Percentiles rank a stretch among this genome's conserved stretches.
Conservation (phyloP, 2,329 filamentous ascomycete genomes). For the Cercospora zeae-maydis region DNA sequence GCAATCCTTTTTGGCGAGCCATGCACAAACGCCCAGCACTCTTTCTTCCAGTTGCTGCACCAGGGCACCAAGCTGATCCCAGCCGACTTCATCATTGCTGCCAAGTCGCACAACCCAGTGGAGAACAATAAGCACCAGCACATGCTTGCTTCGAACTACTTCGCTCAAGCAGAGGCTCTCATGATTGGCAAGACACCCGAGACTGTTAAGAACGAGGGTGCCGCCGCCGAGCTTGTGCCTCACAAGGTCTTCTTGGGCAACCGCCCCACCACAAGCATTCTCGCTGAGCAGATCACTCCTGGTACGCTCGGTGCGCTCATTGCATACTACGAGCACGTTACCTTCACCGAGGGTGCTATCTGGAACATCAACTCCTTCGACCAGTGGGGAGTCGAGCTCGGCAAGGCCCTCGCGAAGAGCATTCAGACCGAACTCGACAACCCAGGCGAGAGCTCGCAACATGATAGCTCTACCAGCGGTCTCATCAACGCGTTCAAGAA, state of each 20-base stretch:
- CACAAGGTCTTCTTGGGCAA: conserved; percentile 99
- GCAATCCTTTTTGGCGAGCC: conserved; percentile 96
- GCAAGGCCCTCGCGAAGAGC: conserved; percentile 84
- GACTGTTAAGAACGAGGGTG: conserved; percentile 71
- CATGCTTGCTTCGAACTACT: conserved; percentile 91
- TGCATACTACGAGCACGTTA: conserved; percentile 98
- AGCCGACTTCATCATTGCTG: conserved; percentile 94
- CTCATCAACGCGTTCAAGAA: conserved; percentile 92
- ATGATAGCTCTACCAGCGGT: conserved; percentile 84
- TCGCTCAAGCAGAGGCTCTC: conserved; percentile 81
- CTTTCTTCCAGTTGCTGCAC: conserved; percentile 99
- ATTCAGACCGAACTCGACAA: conserved; percentile 72
- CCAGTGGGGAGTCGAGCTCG: conserved; percentile 98
- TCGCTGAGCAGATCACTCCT: conserved; percentile 90
- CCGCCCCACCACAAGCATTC: conserved; percentile 90
- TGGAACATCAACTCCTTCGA: conserved; percentile 99
- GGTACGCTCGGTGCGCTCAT: conserved; percentile 91
- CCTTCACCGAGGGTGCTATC: conserved; percentile 93
- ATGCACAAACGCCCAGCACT: conserved; percentile 98
- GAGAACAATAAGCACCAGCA: conserved; percentile 91
- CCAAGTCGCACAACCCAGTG: conserved; percentile 94
- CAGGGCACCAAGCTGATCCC: conserved; percentile 99
- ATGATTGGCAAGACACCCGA: conserved; percentile 85
- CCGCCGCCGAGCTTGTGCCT: conserved; percentile 72
- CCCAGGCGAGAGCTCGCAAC: conserved; percentile 64